Evolutionary conservation across 179 eudicot genomes (phyloP), one percentile per base, ranked within the genome.

Genomic region (Gypsophila paniculata): DNA sequence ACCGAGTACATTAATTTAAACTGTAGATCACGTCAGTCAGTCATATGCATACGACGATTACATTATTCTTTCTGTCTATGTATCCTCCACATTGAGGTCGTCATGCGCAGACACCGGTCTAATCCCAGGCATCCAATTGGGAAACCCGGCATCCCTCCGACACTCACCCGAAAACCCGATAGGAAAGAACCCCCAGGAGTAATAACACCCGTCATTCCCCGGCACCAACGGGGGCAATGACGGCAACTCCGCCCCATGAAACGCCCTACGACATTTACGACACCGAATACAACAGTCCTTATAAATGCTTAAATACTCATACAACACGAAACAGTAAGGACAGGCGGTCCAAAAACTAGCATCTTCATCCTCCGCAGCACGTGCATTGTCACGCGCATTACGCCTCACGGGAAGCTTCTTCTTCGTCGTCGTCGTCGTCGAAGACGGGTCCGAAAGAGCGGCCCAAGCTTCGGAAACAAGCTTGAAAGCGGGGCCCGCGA

Each of bases 171-270:
- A 72, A 63, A 87, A 86, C 39, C 93, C 93, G 29, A 91, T 54
- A 0, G 99, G 99, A 1, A 89, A 89, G 62, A 91, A 85, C 1
- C 94, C 96, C 94, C 94, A 91, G n/a, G 91, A 91, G 51, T 96
- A 93, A 60, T 85, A 86, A 62, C 86, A 89, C 0, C 89, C 96
- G 48, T 93, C 97, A 62, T 82, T 88, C 11, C 97, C 97, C 3
- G 91, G 89, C 32, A 89, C 91, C 23, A 75, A 0, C 0, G 97
- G 96, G 15, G 99, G 99, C 74, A 89, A 58, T 0, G 87, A 80
- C 63, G 83, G 68, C 17, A 94, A 73, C 49, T 59, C 57, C 0
- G 78, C 80, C 0, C 87, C 96, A 22, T 90, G 89, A 59, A 89
- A 91, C 5, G 94, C 87, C 72, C 88, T 79, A 67, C 78, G 72